Conservation (phyloP, 2,329 filamentous ascomycete species). For the Hypoxylon sp. region DNA sequence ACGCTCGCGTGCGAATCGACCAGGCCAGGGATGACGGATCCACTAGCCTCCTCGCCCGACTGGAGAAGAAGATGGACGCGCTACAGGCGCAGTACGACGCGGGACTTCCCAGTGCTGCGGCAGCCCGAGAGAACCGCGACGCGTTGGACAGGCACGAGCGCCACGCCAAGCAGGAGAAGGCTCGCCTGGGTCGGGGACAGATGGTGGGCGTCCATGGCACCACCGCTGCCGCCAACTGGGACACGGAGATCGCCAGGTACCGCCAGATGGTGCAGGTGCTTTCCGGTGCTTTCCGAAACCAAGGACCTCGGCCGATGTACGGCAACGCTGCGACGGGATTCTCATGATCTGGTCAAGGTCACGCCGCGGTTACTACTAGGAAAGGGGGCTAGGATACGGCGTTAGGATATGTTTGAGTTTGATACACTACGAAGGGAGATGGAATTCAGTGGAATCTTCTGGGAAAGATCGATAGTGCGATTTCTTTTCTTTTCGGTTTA, state of each 20-base stretch:
- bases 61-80: not conserved
- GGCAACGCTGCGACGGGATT: not conserved
- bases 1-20: not conserved
- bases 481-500: too few species aligned
- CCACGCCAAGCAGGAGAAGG: not conserved
- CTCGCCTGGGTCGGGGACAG: constrained; percentile 8
- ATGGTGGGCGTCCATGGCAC: constrained; percentile 5
- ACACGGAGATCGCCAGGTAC: constrained; percentile 2
- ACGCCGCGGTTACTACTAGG: too few species aligned
- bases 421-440: too few species aligned
- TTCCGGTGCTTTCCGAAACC: not conserved
- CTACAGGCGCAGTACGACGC: not conserved
- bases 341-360: too few species aligned
- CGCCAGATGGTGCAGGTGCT: not conserved
- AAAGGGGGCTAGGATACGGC: too few species aligned
- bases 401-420: too few species aligned
- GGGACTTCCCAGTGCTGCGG: not conserved
- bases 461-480: too few species aligned
- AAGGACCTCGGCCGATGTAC: not conserved
- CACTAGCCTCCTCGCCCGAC: too few species aligned
- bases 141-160: not conserved
- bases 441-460: too few species aligned
- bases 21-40: too few species aligned
- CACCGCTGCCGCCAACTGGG: constrained; percentile 1
- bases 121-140: not conserved